Percentiles rank a stretch among this genome's conserved stretches.
Evolutionary conservation across 306 rosid genomes (phyloP).

Genomic region (Carpinus fangiana): DNA sequence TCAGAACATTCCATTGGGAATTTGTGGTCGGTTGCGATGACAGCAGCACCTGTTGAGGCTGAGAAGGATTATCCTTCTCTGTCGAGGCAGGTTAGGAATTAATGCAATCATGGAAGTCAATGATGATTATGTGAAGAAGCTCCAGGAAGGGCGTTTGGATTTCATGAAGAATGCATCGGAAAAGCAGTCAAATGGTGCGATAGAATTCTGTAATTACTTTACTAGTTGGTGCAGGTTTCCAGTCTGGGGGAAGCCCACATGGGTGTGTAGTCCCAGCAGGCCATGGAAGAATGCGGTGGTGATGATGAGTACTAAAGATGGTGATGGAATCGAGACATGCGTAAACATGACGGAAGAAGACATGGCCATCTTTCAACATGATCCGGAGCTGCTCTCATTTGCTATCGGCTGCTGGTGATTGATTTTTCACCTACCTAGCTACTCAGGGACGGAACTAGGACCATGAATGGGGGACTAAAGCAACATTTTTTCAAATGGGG

Average conservation of each 20-base stretch:
- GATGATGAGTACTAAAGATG: not conserved
- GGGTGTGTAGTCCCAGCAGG: not conserved
- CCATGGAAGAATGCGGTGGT: not conserved
- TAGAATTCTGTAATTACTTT: slow-evolving; percentile 8
- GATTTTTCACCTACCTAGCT: not conserved
- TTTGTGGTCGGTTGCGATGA: not conserved
- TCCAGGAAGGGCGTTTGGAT: not conserved
- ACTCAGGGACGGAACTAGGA: too few species aligned
- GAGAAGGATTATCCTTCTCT: too few species aligned
- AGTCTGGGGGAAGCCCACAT: slow-evolving; percentile 2
- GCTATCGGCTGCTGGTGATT: not conserved
- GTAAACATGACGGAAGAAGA: not conserved
- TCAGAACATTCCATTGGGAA: slow-evolving; percentile 9
- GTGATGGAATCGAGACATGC: not conserved
- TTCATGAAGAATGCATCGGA: not conserved
- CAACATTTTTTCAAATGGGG: too few species aligned
- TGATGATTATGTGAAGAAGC: not conserved
- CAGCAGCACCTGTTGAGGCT: too few species aligned
- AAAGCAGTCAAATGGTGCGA: not conserved
- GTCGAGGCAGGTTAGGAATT: not conserved
- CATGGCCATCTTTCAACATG: not conserved
- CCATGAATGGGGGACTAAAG: too few species aligned
- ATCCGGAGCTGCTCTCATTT: not conserved
- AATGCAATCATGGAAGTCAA: not conserved
- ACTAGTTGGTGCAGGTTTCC: slow-evolving; percentile 15